Evolutionary conservation across 2,329 filamentous ascomycete genomes (phyloP), one percentile per base, ranked within the genome.

Genomic region (Aspergillus oerlinghausenensis): DNA sequence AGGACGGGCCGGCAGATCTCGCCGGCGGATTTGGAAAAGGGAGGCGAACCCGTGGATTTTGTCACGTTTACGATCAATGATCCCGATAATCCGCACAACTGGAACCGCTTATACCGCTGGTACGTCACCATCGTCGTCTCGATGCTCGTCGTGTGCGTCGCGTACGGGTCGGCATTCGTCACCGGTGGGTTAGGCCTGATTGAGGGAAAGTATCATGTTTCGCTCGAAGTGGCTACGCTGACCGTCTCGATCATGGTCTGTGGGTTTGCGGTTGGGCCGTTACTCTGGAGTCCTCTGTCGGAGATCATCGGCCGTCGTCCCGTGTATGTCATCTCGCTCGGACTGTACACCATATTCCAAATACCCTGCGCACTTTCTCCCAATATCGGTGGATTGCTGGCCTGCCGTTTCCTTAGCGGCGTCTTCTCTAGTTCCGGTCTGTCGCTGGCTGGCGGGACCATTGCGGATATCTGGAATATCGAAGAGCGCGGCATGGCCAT

Each of bases 91-190:
- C 89, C 89, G 0, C 89, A 91, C 78, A 92, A 92, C 70, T 92
- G 88, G 88, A 83, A 80, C 55, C 88, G 88, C 67, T 74, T 74
- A 1, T 87, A 79, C 72, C 92, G 90, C 72, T 91, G 89, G 88
- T 88, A 85, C 66, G 86, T 84, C 69, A 95, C 90, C n/a, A 88
- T 93, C 83, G 84, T 89, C 19, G 89, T 93, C 0, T 89, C 90
- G 1, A 23, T 80, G 2, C 87, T 86, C 2, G 88, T 86, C 66
- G 89, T 89, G 65, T 85, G 86, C 53, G 85, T 88, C 38, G 85
- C 86, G 1, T 83, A 88, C 51, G 79, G 80, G 19, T 89, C 86
- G 28, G 83, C 85, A 4, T 86, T 93, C 65, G 85, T 93, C 67
- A 93, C 89, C 0, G 84, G 89, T 11, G 88, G 91, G 67, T 79